phyloP scores from a whole-genome alignment of 495 filamentous ascomycete genomes.

The Oleoguttula mirabilis region DNA sequence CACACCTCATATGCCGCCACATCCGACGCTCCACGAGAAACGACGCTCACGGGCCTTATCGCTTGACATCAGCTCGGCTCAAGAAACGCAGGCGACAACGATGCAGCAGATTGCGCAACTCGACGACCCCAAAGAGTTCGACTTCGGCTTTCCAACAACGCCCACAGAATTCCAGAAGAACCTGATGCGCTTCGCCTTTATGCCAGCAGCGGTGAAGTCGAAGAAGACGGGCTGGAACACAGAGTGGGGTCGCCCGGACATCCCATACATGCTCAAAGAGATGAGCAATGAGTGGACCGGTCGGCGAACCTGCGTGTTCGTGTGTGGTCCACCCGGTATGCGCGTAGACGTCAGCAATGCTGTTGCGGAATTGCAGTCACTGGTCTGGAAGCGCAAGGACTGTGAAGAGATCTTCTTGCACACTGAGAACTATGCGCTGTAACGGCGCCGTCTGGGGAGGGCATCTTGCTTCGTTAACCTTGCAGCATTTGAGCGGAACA shows the following conservation, averaged over 20 bases:
- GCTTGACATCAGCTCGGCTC: constrained; percentile 26
- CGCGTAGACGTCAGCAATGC: constrained; percentile 71
- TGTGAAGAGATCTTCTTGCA: constrained; percentile 90
- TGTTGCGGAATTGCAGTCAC: constrained; percentile 68
- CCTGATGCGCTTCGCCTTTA: constrained; percentile 76
- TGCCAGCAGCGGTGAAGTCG: constrained; percentile 44
- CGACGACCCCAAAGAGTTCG: constrained; percentile 35
- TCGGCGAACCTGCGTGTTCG: constrained; percentile 77
- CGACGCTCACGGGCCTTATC: constrained; percentile 26
- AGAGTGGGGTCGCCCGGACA: constrained; percentile 84
- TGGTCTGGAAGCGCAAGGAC: constrained; percentile 63
- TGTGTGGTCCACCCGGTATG: constrained; percentile 83
- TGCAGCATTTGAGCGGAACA: too few relatives aligned
- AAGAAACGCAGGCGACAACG: background rate
- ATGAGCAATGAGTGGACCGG: constrained; percentile 65
- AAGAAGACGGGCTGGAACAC: constrained; percentile 74
- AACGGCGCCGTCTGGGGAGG: too few relatives aligned
- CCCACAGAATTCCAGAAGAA: constrained; percentile 70
- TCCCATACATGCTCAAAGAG: constrained; percentile 70
- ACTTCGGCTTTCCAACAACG: constrained; percentile 65
- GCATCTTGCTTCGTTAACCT: too few relatives aligned
- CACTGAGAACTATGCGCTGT: constrained; percentile 87
- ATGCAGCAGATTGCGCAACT: background rate
- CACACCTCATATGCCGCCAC: constrained; percentile 16
- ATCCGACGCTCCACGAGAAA: constrained; percentile 17